Base-by-base conservation (phyloP, 2,329 filamentous ascomycete species). In the Phialemonium atrogriseum region DNA sequence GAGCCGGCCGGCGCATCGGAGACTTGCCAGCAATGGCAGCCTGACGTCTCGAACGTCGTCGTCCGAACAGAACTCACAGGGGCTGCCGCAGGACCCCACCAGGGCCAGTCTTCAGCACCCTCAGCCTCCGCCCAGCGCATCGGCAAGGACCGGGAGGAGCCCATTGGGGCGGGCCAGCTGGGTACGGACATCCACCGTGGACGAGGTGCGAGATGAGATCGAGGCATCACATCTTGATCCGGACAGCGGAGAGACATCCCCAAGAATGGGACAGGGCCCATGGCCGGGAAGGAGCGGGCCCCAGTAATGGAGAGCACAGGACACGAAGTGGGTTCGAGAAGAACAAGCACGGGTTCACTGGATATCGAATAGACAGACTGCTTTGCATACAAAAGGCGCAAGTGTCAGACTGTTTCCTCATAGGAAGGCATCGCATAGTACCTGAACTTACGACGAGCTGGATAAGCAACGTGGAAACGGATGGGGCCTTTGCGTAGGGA, bases 151-250 rank as follows among this genome's bases (percentile, higher is more conserved):
- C 3, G 58, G 54, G 5, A 50, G 55, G 18, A 64, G 60, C 33
- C 60, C 60, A 5, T 47, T 64, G 5, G 54, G 56, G 2, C 47
- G 54, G 14, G 41, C 46, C 11, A 58, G 57, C 36, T 57, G 52
- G 41, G 43, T 55, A 28, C 46, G 48, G 13, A 45, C 47, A 1
- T 41, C 48, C 10, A 41, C 44, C 2, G 41, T 39, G 11, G 55
- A 56, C n/a, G 46, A 45, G 11, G 49, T 53, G 0, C 54, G 53
- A 33, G 26, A 33, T 10, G 50, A 56, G 27, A 48, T 50, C 20
- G 49, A 49, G 7, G 45, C 38, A 10, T 48, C 44, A 8, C 33
- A 39, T 25, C n/a, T 9, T 12, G 27, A 10, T 14, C 12, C 11
- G n/a, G 18, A 13, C 13, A 17, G 13, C 12, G 20, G 8, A 26